phyloP scores from a whole-genome alignment of 345 rosid genomes.

The Erysimum cheiranthoides region DNA sequence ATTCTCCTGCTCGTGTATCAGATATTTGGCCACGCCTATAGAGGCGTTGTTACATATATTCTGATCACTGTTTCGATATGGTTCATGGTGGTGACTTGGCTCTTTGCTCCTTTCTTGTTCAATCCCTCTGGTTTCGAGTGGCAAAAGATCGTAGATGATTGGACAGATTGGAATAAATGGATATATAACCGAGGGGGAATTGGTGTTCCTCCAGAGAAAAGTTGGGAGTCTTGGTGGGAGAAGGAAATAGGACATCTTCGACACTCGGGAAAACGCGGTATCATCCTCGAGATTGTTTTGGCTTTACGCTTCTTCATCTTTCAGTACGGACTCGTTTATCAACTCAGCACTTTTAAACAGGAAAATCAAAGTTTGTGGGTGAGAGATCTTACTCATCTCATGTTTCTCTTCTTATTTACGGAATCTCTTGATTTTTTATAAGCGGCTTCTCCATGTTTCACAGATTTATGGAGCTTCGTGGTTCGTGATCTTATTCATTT shows the following conservation, averaged over 20 bases:
- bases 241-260: slow-evolving; percentile 64
- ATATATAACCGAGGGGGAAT: slow-evolving; percentile 62
- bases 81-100: slow-evolving; percentile 74
- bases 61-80: slow-evolving; percentile 65
- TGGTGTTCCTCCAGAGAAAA: slow-evolving; percentile 66
- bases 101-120: slow-evolving; percentile 71
- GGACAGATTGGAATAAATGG: slow-evolving; percentile 80
- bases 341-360: slow-evolving; percentile 51
- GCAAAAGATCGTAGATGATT: slow-evolving; percentile 75
- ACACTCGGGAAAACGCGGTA: slow-evolving; percentile 58
- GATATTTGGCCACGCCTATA: slow-evolving; percentile 55
- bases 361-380: slow-evolving; percentile 57
- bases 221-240: slow-evolving; percentile 89
- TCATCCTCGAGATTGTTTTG: slow-evolving; percentile 57
- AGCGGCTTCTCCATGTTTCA: slow-evolving; percentile 5
- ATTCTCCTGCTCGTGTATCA: slow-evolving; percentile 66
- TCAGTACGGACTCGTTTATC: slow-evolving; percentile 74
- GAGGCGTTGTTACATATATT: slow-evolving; percentile 53
- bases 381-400: slow-evolving; percentile 26
- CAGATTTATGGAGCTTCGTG: slow-evolving; percentile 53
- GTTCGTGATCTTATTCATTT: slow-evolving; percentile 38
- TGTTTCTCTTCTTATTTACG: background rate
- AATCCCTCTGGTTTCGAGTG: slow-evolving; percentile 77
- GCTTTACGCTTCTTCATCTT: slow-evolving; percentile 65
- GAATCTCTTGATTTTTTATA: background rate